These are phyloP conservation scores for Alternaria infectoria DNA, from an alignment of 2,329 filamentous ascomycete species.

Conservation along the genomic window DNA sequence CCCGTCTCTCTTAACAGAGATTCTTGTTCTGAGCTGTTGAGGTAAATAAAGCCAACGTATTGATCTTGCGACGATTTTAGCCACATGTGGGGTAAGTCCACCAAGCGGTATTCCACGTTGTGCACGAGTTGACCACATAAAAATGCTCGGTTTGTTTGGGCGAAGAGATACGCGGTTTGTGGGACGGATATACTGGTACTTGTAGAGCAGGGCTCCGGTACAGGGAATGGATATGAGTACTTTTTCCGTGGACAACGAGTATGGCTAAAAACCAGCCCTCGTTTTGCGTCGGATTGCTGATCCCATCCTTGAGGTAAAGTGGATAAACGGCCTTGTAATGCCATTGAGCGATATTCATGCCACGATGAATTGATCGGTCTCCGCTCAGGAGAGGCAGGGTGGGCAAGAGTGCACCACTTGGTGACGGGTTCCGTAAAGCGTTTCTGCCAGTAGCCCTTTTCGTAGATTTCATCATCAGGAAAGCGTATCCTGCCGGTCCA, in stretches of 20 bases:
- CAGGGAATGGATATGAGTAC: neutral
- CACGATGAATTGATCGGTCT: neutral
- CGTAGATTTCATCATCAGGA: neutral
- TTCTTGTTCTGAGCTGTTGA: neutral
- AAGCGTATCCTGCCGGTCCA: neutral
- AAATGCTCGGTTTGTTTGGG: neutral
- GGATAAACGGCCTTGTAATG: fast-evolving
- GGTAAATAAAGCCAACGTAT: neutral
- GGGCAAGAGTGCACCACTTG: neutral
- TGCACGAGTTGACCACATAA: neutral
- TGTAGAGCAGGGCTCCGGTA: neutral
- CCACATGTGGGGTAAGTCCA: neutral
- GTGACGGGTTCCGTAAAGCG: neutral
- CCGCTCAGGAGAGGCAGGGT: neutral
- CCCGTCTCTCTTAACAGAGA: neutral
- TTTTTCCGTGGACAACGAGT: neutral
- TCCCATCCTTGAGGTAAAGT: neutral
- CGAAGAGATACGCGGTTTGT: neutral
- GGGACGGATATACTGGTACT: neutral
- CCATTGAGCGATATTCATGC: neutral
- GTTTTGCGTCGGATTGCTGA: neutral
- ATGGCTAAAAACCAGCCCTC: neutral
- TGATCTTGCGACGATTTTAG: neutral
- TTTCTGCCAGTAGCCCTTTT: no score
- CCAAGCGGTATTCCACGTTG: neutral